These are phyloP conservation scores for Jamesozyma jinghongensis DNA, from an alignment of 805 yeast species.

Conservation along the genomic window DNA sequence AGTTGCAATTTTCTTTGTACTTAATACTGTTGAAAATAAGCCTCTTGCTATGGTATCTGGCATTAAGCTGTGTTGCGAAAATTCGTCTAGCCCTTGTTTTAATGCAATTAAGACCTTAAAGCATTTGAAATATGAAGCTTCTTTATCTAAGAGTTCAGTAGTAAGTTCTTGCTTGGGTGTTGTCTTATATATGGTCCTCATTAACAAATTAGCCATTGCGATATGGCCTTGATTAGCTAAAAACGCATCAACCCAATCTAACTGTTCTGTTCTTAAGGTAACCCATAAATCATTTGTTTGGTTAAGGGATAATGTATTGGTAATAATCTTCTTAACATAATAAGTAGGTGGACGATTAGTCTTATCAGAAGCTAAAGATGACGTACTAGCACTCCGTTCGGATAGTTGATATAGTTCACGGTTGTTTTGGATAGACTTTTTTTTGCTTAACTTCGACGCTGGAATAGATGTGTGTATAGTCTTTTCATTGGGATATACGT, in stretches of 20 bases:
- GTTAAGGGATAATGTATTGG: slow-evolving; percentile 54
- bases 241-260: slow-evolving; percentile 72
- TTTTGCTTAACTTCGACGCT: not conserved
- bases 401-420: slow-evolving; percentile 2
- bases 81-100: slow-evolving; percentile 22
- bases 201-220: slow-evolving; percentile 59
- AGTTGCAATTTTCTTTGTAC: slow-evolving; percentile 71
- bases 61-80: slow-evolving; percentile 30
- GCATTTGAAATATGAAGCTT: slow-evolving; percentile 67
- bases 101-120: slow-evolving; percentile 42
- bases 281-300: slow-evolving; percentile 84
- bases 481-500: not conserved
- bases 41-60: slow-evolving; percentile 62
- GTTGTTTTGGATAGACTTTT: not conserved
- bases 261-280: slow-evolving; percentile 81
- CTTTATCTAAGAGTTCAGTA: slow-evolving; percentile 52
- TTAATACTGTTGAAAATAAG: slow-evolving; percentile 60
- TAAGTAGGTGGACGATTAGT: slow-evolving; percentile 51
- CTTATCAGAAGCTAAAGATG: slow-evolving; percentile 23
- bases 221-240: slow-evolving; percentile 75
- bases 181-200: slow-evolving; percentile 33
- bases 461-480: not conserved
- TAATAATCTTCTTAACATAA: slow-evolving; percentile 66
- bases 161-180: slow-evolving; percentile 22
- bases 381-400: slow-evolving; percentile 16